A percentile compares a stretch with the other conserved stretches of the same genome.
Conservation (phyloP, 1,284 basidiomycete species). For the Ustilago trichophora region DNA sequence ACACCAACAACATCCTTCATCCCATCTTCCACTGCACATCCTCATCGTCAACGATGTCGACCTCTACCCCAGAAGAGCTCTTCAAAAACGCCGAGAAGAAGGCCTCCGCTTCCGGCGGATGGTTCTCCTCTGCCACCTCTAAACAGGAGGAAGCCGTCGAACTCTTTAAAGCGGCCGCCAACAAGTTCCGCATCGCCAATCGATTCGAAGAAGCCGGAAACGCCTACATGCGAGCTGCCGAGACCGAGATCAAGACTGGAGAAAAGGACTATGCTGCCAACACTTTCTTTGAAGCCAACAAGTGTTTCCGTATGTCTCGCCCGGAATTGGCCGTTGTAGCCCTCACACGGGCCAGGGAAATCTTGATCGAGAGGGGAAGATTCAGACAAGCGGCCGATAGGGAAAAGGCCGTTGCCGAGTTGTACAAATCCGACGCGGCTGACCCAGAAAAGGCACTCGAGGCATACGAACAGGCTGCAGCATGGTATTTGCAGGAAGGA, state of each 20-base stretch:
- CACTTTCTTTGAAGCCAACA: constrained; percentile 65
- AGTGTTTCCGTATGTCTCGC: constrained; percentile 62
- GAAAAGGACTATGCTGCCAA: constrained; percentile 66
- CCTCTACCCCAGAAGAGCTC: constrained; percentile 68
- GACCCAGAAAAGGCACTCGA: constrained; percentile 85
- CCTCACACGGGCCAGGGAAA: constrained; percentile 83
- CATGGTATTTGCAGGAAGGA: constrained; percentile 97
- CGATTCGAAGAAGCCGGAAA: constrained; percentile 89
- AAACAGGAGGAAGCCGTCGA: constrained; percentile 83
- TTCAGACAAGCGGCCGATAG: constrained; percentile 98
- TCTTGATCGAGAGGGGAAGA: constrained; percentile 83
- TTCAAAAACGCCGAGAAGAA: constrained; percentile 92
- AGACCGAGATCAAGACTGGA: constrained; percentile 61
- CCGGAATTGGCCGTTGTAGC: constrained; percentile 80
- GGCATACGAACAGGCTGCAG: constrained; percentile 89
- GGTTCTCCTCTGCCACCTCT: constrained; percentile 59
- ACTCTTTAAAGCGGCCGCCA: constrained; percentile 91
- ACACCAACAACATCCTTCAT: too few species aligned
- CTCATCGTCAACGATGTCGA: constrained; percentile 54
- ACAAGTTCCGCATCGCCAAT: constrained; percentile 93
- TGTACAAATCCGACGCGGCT: constrained; percentile 79
- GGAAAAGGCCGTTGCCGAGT: constrained; percentile 86
- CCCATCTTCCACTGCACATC: too few species aligned
- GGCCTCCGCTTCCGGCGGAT: constrained; percentile 78
- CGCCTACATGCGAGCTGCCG: constrained; percentile 64